Evolutionary conservation across 495 filamentous ascomycete genomes (phyloP), one percentile per base, ranked within the genome.

Genomic region (Neurospora tetraspora): DNA sequence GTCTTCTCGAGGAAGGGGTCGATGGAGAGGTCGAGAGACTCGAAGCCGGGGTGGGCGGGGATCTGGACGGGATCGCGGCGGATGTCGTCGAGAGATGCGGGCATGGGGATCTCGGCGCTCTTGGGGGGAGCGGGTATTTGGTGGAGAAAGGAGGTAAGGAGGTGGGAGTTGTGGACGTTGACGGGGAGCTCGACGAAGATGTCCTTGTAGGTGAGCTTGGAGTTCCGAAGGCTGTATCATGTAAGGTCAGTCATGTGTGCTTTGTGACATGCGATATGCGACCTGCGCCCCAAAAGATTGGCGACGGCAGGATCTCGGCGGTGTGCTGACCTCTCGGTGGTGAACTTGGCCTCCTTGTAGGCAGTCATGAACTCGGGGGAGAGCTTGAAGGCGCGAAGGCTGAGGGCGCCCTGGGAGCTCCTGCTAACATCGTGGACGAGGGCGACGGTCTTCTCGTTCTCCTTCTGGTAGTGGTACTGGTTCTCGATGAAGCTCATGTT

Each of bases 1-100:
- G 95, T 97, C 88, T 97, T 97, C 87, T 97, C 94, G n/a, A 99
- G 89, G 87, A 96, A 98, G 36, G 96, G 96, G 79, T 99, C 96
- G 81, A 98, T 95, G 76, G 90, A 93, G 69, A 99, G 91, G 73
- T 97, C 93, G 40, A 99, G 89, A 79, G 87, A 86, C 74, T 97
- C 94, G 80, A 92, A 89, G 78, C 97, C 97, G 69, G 96, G 96
- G 77, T 91, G 87, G 18, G 97, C 88, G 14, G 92, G 90, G 73
- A 86, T 80, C 79, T 80, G 86, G 34, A 87, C 81, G 5, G 81
- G 82, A 39, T 87, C 85, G 39, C 82, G 82, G 73, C 88, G 86
- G 61, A 97, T 89, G 61, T 92, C 91, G 72, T 91, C 86, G 76
- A 96, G 89, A 38, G 91, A 94, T 14, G 90, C 81, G 16, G 94